Evolutionary conservation across 164 flowering plant species (phyloP).

Genomic region (Aristolochia californica): DNA sequence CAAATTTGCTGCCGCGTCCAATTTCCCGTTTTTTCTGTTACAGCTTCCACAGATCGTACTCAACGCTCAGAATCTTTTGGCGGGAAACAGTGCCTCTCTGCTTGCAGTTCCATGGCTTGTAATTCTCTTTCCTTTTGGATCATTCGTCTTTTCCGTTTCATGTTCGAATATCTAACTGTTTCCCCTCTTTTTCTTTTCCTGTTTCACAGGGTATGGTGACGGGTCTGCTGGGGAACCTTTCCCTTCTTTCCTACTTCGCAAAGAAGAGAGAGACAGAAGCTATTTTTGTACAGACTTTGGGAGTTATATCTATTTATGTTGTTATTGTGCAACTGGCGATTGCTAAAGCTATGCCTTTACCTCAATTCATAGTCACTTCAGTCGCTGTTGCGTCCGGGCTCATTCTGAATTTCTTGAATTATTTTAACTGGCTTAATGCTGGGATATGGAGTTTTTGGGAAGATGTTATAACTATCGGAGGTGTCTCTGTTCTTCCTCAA

Average conservation of each 20-base stretch:
- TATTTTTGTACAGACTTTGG: conserved; percentile 73
- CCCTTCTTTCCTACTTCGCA: conserved; percentile 75
- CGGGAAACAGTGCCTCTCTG: conserved; percentile 66
- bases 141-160: neutral
- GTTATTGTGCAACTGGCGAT: conserved; percentile 70
- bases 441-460: conserved; percentile 74
- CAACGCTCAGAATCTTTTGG: conserved; percentile 68
- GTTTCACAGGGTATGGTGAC: conserved; percentile 66
- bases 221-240: conserved; percentile 85
- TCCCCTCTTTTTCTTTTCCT: neutral
- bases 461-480: conserved; percentile 81
- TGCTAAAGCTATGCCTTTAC: conserved; percentile 81
- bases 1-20: conserved; percentile 66
- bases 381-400: conserved; percentile 59
- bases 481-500: conserved; percentile 88
- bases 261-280: conserved; percentile 88
- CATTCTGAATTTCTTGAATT: conserved; percentile 60
- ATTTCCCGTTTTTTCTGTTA: conserved; percentile 59
- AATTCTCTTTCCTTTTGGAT: conserved; percentile 6
- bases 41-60: conserved; percentile 87
- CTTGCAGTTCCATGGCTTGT: conserved; percentile 88
- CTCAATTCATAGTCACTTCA: conserved; percentile 45
- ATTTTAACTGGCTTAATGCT: conserved; percentile 40
- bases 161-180: neutral
- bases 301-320: conserved; percentile 55